A percentile compares a stretch with the other conserved stretches of the same genome.
Conservation (phyloP, 345 rosid species). For the Trapa bicornis region DNA sequence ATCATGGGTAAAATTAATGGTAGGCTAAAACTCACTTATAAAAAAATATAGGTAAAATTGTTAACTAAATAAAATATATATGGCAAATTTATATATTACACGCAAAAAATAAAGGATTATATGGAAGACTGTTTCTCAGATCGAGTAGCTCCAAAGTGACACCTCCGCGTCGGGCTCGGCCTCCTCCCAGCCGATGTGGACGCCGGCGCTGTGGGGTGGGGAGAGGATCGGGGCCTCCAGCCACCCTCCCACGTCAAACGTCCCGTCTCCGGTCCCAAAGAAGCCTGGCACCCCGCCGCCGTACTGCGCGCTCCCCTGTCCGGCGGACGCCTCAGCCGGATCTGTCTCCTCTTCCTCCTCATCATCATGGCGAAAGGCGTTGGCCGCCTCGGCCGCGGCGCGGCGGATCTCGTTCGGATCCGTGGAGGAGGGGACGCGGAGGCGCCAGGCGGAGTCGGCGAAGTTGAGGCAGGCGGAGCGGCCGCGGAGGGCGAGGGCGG, state of each 20-base stretch:
- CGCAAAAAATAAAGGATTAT: too few species aligned
- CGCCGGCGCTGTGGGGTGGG: slow-evolving; percentile 5
- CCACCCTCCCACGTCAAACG: background rate
- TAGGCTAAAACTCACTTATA: too few species aligned
- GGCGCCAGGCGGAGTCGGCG: slow-evolving; percentile 21
- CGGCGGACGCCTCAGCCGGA: background rate
- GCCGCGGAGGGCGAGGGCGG: slow-evolving; percentile 34
- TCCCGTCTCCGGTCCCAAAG: background rate
- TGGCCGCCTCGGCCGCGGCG: slow-evolving; percentile 30
- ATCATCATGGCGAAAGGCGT: background rate
- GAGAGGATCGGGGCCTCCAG: slow-evolving; percentile 9
- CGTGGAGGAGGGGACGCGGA: slow-evolving; percentile 21
- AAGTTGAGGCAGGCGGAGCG: slow-evolving; percentile 33
- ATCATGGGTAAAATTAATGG: too few species aligned
- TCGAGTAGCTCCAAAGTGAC: slow-evolving; percentile 9
- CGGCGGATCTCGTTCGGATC: slow-evolving; percentile 20
- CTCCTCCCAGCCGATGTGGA: slow-evolving; percentile 7
- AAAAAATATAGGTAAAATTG: too few species aligned
- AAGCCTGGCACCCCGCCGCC: background rate
- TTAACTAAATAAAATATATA: too few species aligned
- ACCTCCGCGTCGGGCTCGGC: slow-evolving; percentile 7
- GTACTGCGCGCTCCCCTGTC: background rate
- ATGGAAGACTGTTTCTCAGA: background rate
- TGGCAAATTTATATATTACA: too few species aligned
- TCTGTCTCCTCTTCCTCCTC: slow-evolving; percentile 1